These are phyloP conservation scores for Mikania micrantha DNA, from an alignment of 129 eudicot species.

Conservation along the genomic window DNA sequence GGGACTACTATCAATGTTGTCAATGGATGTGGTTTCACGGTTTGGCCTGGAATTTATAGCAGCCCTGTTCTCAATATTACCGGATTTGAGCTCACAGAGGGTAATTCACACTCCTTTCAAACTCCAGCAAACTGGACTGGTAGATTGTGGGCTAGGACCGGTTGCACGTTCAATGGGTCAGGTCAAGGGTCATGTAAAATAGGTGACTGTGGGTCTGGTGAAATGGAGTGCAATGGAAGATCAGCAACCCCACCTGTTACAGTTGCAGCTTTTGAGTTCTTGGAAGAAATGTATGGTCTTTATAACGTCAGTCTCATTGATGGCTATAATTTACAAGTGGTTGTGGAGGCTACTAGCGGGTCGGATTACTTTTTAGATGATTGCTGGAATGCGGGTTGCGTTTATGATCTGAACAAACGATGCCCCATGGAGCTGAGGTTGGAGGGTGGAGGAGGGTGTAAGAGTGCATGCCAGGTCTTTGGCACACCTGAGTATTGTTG, in stretches of 20 bases:
- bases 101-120: conserved; percentile 25
- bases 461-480: conserved; percentile 35
- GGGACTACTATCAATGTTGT: conserved; percentile 40
- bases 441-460: conserved; percentile 31
- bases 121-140: conserved; percentile 46
- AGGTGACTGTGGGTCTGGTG: conserved; percentile 22
- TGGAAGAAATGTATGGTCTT: not conserved
- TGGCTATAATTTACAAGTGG: conserved; percentile 36
- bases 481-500: conserved; percentile 31
- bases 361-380: not conserved
- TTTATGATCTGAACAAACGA: conserved; percentile 19
- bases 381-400: conserved; percentile 28
- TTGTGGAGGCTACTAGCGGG: conserved; percentile 32
- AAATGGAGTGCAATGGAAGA: conserved; percentile 10
- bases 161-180: conserved; percentile 10
- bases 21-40: conserved; percentile 40
- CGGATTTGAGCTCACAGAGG: conserved; percentile 48
- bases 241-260: not conserved
- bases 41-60: conserved; percentile 49
- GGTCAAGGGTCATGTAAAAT: conserved; percentile 5
- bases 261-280: too few relatives aligned
- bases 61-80: conserved; percentile 30
- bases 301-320: conserved; percentile 23
- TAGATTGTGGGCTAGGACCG: conserved; percentile 17
- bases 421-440: conserved; percentile 28